Evolutionary conservation across 1,284 basidiomycete genomes (phyloP).

Genomic region (Pascua guehoae): DNA sequence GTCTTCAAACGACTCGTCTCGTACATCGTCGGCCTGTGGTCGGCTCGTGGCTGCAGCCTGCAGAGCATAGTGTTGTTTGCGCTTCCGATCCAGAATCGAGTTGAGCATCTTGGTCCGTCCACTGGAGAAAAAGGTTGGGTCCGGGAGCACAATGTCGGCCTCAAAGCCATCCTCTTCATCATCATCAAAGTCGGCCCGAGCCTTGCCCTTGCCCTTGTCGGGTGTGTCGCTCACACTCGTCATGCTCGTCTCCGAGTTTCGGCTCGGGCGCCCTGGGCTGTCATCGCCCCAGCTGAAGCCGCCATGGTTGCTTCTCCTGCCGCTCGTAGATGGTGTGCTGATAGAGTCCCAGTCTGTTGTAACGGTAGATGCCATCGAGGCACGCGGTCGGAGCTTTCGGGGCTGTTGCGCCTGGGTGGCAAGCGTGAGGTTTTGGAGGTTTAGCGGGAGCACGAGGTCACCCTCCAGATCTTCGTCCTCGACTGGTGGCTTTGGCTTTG

Average conservation of each 20-base stretch:
- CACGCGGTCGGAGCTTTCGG: constrained; percentile 20
- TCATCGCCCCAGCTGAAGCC: constrained; percentile 29
- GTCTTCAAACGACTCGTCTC: constrained; percentile 46
- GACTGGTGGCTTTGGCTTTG: not conserved
- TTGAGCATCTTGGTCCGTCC: constrained; percentile 37
- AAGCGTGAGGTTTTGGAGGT: constrained; percentile 38
- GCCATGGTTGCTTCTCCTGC: constrained; percentile 15
- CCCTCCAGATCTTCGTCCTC: constrained; percentile 30
- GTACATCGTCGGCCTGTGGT: constrained; percentile 1
- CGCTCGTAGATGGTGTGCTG: constrained; percentile 19
- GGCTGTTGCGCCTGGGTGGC: constrained; percentile 26
- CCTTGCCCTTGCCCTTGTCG: constrained; percentile 10
- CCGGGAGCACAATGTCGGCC: constrained; percentile 36
- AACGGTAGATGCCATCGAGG: constrained; percentile 31
- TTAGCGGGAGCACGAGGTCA: constrained; percentile 43
- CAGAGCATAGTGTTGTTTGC: constrained; percentile 32
- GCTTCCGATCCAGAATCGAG: constrained; percentile 41
- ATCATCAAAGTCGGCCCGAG: constrained; percentile 10
- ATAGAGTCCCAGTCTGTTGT: constrained; percentile 25
- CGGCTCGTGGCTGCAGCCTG: constrained; percentile 11
- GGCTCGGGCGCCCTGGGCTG: constrained; percentile 12
- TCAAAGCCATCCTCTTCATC: constrained; percentile 42
- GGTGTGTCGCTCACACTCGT: constrained; percentile 37
- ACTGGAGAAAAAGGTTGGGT: constrained; percentile 36
- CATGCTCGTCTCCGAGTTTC: constrained; percentile 34